Evolutionary conservation across 2,329 filamentous ascomycete species (phyloP).

Genomic region (Penicillium sp.): DNA sequence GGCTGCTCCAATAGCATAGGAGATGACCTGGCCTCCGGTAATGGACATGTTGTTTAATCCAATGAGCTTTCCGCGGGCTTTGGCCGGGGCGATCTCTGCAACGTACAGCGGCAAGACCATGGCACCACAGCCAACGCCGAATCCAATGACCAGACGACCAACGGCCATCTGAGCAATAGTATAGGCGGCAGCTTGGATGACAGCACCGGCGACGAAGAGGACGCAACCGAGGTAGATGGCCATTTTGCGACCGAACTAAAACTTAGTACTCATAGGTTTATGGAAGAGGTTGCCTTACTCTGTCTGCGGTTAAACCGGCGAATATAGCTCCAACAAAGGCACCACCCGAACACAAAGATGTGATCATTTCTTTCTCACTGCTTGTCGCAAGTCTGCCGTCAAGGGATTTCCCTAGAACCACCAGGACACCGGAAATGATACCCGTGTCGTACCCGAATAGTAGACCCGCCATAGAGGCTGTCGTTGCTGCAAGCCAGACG

Average conservation of each 20-base stretch:
- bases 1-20: conserved; percentile 46
- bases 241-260: conserved; percentile 41
- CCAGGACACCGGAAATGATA: conserved; percentile 49
- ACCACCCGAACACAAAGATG: conserved; percentile 54
- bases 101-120: conserved; percentile 54
- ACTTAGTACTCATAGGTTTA: not conserved
- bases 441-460: conserved; percentile 51
- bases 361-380: conserved; percentile 55
- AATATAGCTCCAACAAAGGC: conserved; percentile 49
- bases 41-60: conserved; percentile 51
- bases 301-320: conserved; percentile 41
- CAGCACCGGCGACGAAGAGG: conserved; percentile 44
- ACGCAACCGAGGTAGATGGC: conserved; percentile 46
- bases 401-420: conserved; percentile 38
- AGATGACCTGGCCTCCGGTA: conserved; percentile 46
- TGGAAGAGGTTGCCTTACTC: conserved; percentile 36
- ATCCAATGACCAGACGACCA: conserved; percentile 51
- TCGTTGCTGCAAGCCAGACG: conserved; percentile 42
- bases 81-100: conserved; percentile 53
- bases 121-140: conserved; percentile 52
- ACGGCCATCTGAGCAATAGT: conserved; percentile 48
- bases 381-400: conserved; percentile 41
- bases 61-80: conserved; percentile 46
- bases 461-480: conserved; percentile 35
- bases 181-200: conserved; percentile 40